Percentiles rank a stretch among this genome's conserved stretches.
Evolutionary conservation across 108 stramenopile genomes (phyloP).

Genomic region (Skeletonema grethae): DNA sequence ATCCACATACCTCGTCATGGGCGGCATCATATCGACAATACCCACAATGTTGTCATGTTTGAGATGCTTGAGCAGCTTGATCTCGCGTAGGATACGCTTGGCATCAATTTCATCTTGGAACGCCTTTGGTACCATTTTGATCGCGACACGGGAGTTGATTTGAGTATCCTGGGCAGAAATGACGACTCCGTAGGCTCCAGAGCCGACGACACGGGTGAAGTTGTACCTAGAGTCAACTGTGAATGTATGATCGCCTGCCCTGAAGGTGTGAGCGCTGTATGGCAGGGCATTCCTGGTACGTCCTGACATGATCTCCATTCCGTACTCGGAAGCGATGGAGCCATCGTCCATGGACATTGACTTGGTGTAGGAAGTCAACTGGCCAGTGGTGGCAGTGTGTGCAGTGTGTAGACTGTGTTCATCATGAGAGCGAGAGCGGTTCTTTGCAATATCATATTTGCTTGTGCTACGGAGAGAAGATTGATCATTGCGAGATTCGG

Average conservation of each 20-base stretch:
- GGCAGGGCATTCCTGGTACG: slow-evolving; percentile 38
- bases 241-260: slow-evolving; percentile 83
- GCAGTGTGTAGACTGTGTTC: slow-evolving; percentile 34
- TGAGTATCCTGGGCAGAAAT: slow-evolving; percentile 85
- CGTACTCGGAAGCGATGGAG: slow-evolving; percentile 44
- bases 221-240: slow-evolving; percentile 84
- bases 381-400: slow-evolving; percentile 42
- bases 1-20: slow-evolving; percentile 77
- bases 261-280: slow-evolving; percentile 79
- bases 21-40: slow-evolving; percentile 89
- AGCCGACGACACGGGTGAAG: slow-evolving; percentile 87
- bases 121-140: slow-evolving; percentile 96
- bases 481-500: slow-evolving; percentile 7
- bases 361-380: slow-evolving; percentile 36
- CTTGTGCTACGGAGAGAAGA: background rate
- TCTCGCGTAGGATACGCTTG: slow-evolving; percentile 99
- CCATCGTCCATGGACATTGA: slow-evolving; percentile 48
- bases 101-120: slow-evolving; percentile 99
- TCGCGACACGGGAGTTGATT: slow-evolving; percentile 81
- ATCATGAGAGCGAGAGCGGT: slow-evolving; percentile 32
- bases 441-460: slow-evolving; percentile 6
- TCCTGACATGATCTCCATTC: slow-evolving; percentile 41
- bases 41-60: slow-evolving; percentile 92
- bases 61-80: slow-evolving; percentile 93
- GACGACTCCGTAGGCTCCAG: slow-evolving; percentile 98